Conservation (phyloP, 1,284 basidiomycete species). For the Cystobasidiaceae sp. region DNA sequence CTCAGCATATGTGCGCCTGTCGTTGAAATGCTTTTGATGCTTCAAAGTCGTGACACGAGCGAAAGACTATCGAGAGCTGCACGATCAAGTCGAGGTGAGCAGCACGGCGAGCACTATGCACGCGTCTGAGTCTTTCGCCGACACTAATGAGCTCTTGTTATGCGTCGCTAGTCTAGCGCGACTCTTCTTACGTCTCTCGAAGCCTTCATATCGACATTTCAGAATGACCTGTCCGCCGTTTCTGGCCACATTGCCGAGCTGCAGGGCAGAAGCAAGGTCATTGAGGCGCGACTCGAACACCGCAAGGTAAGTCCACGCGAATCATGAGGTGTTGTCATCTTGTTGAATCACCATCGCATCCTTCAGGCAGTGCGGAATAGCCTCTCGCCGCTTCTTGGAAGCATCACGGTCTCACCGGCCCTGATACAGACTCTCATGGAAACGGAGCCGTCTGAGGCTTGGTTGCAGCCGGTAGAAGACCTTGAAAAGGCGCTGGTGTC, state of each 20-base stretch:
- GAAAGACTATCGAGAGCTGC: conserved; percentile 71
- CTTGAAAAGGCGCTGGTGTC: conserved; percentile 70
- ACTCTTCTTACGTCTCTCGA: conserved; percentile 76
- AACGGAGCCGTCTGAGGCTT: conserved; percentile 59
- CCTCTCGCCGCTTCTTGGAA: conserved; percentile 69
- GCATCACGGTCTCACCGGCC: conserved; percentile 74
- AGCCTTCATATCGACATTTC: conserved; percentile 87
- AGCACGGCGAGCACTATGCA: not conserved
- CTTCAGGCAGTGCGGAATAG: conserved; percentile 78
- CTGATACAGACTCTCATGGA: conserved; percentile 77
- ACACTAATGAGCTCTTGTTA: too few relatives aligned
- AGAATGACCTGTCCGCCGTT: conserved; percentile 83
- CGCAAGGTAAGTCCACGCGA: conserved; percentile 58
- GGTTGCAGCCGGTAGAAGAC: conserved; percentile 72
- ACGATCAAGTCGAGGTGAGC: conserved; percentile 67
- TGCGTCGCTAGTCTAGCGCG: conserved; percentile 63
- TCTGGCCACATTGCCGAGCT: conserved; percentile 93
- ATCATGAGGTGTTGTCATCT: too few relatives aligned
- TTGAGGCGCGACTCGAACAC: conserved; percentile 77
- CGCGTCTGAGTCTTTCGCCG: not conserved
- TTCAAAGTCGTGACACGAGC: conserved; percentile 44
- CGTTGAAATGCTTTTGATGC: not conserved
- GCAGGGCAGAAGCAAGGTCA: conserved; percentile 79
- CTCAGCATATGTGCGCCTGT: too few relatives aligned
- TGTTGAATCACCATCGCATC: not conserved